These are phyloP conservation scores for Scortechinia acanthostroma DNA, from an alignment of 2,329 filamentous ascomycete species.

Conservation along the genomic window DNA sequence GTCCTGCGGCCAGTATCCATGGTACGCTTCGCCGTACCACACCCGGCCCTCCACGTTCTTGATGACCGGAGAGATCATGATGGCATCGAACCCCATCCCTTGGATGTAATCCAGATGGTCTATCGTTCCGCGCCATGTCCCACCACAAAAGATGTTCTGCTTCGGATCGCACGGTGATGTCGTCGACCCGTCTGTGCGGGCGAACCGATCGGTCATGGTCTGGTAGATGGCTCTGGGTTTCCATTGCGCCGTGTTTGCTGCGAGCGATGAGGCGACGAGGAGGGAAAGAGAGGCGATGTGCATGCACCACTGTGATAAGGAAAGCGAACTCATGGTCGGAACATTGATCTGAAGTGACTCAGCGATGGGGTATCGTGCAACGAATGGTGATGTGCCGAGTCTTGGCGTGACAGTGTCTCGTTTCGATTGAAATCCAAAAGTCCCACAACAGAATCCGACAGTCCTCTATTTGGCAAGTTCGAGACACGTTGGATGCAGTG, in stretches of 20 bases:
- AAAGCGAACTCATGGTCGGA: no score
- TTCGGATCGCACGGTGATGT: constrained; percentile 31
- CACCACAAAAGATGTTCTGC: constrained; percentile 47
- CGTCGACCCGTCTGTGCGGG: constrained; percentile 31
- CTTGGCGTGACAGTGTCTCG: no score
- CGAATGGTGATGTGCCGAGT: no score
- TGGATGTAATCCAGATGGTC: constrained; percentile 56
- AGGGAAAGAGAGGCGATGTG: no score
- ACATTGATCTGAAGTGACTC: no score
- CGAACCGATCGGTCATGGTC: constrained; percentile 47
- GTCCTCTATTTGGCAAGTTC: no score
- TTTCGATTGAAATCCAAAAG: no score
- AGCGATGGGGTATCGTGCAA: no score
- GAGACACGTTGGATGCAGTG: no score
- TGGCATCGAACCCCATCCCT: constrained; percentile 49
- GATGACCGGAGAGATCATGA: constrained; percentile 52
- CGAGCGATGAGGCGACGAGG: no score
- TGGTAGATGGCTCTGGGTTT: constrained; percentile 49
- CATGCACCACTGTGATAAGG: no score
- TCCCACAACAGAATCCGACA: no score
- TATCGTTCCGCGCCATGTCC: constrained; percentile 49
- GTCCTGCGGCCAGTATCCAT: constrained; percentile 46
- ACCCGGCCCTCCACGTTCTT: constrained; percentile 25
- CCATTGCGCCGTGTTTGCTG: constrained; percentile 29
- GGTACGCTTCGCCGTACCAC: constrained; percentile 32